Conservation (phyloP, 1,284 basidiomycete species). For the Pascua sp. region DNA sequence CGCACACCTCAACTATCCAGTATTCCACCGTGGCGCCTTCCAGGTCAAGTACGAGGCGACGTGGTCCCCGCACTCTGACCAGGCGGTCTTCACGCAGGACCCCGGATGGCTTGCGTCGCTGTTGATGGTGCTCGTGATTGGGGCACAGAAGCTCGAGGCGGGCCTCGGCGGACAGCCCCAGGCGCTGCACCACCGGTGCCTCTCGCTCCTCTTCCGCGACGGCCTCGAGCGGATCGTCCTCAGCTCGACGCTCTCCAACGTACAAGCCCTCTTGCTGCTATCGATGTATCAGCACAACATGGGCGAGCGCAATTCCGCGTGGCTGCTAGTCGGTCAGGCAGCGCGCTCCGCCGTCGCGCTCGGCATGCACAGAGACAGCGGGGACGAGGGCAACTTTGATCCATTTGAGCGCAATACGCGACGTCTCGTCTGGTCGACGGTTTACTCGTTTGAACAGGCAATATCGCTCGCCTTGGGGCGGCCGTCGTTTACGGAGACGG, state of each 20-base stretch:
- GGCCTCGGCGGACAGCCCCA: neutral
- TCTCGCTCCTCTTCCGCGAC: slow-evolving; percentile 14
- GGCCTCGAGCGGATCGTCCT: slow-evolving; percentile 15
- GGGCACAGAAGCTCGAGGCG: slow-evolving; percentile 17
- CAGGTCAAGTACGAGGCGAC: slow-evolving; percentile 10
- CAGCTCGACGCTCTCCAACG: slow-evolving; percentile 14
- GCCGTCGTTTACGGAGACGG: slow-evolving; percentile 18
- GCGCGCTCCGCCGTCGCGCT: slow-evolving; percentile 14
- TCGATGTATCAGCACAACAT: slow-evolving; percentile 24
- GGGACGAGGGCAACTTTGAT: slow-evolving; percentile 14
- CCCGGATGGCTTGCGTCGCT: slow-evolving; percentile 13
- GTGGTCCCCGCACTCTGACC: neutral
- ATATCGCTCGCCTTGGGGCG: slow-evolving; percentile 23
- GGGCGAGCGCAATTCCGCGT: slow-evolving; percentile 23
- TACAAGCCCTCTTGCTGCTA: slow-evolving; percentile 23
- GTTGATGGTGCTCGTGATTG: slow-evolving; percentile 18
- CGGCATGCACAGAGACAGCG: slow-evolving; percentile 18
- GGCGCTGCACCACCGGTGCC: slow-evolving; percentile 11
- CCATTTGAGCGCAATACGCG: slow-evolving; percentile 20
- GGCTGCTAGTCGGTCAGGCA: slow-evolving; percentile 20
- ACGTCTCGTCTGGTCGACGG: slow-evolving; percentile 22
- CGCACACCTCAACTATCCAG: slow-evolving; percentile 19
- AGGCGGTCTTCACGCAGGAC: neutral
- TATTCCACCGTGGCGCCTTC: slow-evolving; percentile 19
- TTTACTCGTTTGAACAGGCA: slow-evolving; percentile 21